These are phyloP conservation scores for Candida glucosophila DNA, from an alignment of 1,139 yeast genomes.

Conservation along the genomic window DNA sequence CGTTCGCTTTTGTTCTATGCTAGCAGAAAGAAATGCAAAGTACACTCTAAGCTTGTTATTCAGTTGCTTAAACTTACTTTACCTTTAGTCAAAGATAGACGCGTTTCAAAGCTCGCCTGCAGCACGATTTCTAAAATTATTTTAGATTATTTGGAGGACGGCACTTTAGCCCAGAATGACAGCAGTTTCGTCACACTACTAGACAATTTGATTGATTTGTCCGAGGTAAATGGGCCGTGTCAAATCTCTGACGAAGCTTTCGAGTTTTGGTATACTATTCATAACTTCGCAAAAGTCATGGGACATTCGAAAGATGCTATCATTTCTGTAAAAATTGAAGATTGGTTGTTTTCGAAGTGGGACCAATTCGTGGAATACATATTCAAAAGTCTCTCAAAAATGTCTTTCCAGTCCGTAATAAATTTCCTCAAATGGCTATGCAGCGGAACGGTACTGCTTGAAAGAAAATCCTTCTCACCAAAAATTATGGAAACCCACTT, in stretches of 20 bases:
- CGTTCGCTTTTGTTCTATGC: slow-evolving; percentile 14
- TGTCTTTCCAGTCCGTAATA: no score
- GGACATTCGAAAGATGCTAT: slow-evolving; percentile 12
- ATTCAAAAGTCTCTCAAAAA: no score
- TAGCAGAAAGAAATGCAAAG: neutral
- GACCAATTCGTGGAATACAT: slow-evolving; percentile 5
- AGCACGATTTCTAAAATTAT: slow-evolving; percentile 12
- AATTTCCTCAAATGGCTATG: no score
- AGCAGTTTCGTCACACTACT: slow-evolving; percentile 33
- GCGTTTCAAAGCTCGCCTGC: slow-evolving; percentile 13
- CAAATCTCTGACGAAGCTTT: slow-evolving; percentile 36
- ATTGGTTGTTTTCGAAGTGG: slow-evolving; percentile 46
- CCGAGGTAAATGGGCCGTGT: slow-evolving; percentile 55
- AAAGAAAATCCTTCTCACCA: no score
- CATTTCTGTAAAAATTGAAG: slow-evolving; percentile 18
- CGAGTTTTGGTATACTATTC: slow-evolving; percentile 43
- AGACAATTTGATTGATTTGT: slow-evolving; percentile 39
- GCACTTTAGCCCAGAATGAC: slow-evolving; percentile 18
- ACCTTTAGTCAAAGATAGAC: slow-evolving; percentile 32
- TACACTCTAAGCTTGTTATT: slow-evolving; percentile 1
- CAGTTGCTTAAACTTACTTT: slow-evolving; percentile 33
- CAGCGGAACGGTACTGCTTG: no score
- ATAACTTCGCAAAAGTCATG: slow-evolving; percentile 24
- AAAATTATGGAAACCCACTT: no score
- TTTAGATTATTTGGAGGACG: slow-evolving; percentile 6